Evolutionary conservation across 169 alveolate species (phyloP), one percentile per base, ranked within the genome.

Genomic region (Plasmodium reichenowi): DNA sequence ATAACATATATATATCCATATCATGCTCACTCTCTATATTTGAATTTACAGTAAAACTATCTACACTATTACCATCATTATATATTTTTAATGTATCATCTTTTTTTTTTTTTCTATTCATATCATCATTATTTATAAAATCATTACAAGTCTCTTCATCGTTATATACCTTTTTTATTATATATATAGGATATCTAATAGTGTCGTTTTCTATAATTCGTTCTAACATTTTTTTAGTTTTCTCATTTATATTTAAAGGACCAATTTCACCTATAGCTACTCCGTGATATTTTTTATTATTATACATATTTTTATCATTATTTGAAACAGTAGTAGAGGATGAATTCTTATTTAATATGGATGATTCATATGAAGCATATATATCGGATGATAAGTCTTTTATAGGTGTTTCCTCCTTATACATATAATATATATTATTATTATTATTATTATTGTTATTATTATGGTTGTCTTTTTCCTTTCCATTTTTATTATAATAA

Each of bases 251-350:
- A 59, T 20, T 32, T 50, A 76, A 64, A 17, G 89, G 89, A 0
- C 89, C 89, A 9, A 76, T 68, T 76, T 76, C 89, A 17, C 78
- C 89, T 56, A 58, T 45, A 13, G 89, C 89, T 24, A 76, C 89
- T 4, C 89, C 89, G 4, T 20, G 3, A 64, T 76, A 76, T 22
- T 76, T 76, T 2, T 17, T 58, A 15, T 15, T 66, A 20, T 15
- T 26, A 38, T 13, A 3, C 1, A 4, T 3, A 13, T 32, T 47
- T 5, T 70, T n/a, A 1, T 70, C 50, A 45, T 6, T 1, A 7
- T 10, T 54, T 0, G 20, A 54, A 13, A 54, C 20, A 63, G 62
- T 24, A 60, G 71, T 64, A n/a, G 29, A 9, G 1, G 63, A 5
- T 29, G 38, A 50, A 29, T 58, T 50, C 7, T 74, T 74, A 43